phyloP scores from a whole-genome alignment of 2,329 filamentous ascomycete genomes.

The Trichophyton rubrum region DNA sequence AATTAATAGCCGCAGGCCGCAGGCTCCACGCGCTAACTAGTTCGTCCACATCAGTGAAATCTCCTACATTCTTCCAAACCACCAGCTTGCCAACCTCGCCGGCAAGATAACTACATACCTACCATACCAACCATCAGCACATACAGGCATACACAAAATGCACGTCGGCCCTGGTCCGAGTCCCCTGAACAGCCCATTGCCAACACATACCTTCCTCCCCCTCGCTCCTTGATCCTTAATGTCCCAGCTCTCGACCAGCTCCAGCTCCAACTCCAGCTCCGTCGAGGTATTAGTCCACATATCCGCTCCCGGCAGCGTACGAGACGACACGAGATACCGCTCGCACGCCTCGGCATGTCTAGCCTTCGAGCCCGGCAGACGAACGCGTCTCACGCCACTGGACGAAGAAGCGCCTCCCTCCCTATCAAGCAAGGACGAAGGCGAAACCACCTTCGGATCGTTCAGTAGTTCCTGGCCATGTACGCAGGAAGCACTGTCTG shows the following conservation, averaged over 20 bases:
- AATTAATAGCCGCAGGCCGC: too few species aligned
- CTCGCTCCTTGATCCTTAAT: not conserved
- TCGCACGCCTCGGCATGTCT: constrained; percentile 28
- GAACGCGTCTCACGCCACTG: not conserved
- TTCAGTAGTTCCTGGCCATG: not conserved
- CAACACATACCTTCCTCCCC: not conserved
- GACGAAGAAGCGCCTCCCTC: not conserved
- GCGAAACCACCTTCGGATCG: not conserved
- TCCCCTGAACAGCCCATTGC: not conserved
- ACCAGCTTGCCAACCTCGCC: too few species aligned
- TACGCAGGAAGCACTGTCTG: not conserved
- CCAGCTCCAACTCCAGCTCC: not conserved
- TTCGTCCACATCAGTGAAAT: too few species aligned
- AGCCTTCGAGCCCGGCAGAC: constrained; percentile 22
- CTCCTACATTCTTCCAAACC: too few species aligned
- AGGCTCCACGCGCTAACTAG: too few species aligned
- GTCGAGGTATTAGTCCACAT: constrained; percentile 31
- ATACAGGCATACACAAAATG: not conserved
- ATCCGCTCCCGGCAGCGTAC: constrained; percentile 25
- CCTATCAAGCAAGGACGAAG: not conserved
- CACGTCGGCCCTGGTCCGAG: not conserved
- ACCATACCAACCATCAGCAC: not conserved
- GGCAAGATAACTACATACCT: too few species aligned
- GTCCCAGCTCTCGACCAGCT: not conserved
- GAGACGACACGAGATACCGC: constrained; percentile 29